Conservation (phyloP, 345 rosid genomes). For the Cardamine chenopodiifolia region DNA sequence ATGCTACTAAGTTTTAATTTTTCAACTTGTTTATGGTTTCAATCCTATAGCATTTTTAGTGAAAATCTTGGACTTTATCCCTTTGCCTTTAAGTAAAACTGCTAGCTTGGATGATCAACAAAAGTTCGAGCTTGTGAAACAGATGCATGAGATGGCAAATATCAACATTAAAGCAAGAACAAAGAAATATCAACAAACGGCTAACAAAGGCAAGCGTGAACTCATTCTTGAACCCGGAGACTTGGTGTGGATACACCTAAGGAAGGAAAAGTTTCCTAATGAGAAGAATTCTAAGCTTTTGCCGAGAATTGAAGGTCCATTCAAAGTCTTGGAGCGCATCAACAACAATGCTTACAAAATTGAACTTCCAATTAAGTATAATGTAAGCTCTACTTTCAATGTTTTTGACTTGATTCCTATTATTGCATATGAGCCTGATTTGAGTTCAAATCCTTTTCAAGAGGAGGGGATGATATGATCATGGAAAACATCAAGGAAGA, state of each 20-base stretch:
- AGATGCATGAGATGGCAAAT: not conserved
- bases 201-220: too few relatives aligned
- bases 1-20: too few relatives aligned
- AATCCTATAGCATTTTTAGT: too few relatives aligned
- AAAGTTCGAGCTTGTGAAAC: not conserved
- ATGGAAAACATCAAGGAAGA: too few relatives aligned
- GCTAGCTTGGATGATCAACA: not conserved
- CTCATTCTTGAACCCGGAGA: too few relatives aligned
- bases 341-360: too few relatives aligned
- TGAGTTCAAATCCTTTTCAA: not conserved
- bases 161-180: not conserved
- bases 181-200: too few relatives aligned
- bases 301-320: too few relatives aligned
- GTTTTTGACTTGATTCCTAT: not conserved
- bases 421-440: not conserved
- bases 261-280: not conserved
- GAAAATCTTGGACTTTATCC: not conserved
- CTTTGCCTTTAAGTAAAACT: not conserved
- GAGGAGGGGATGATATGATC: not conserved
- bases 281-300: too few relatives aligned
- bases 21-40: too few relatives aligned
- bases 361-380: not conserved
- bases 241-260: not conserved
- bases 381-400: not conserved
- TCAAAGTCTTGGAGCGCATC: too few relatives aligned